Base-by-base conservation (phyloP, 2,329 filamentous ascomycete species). In the Pseudocercospora eumusae region DNA sequence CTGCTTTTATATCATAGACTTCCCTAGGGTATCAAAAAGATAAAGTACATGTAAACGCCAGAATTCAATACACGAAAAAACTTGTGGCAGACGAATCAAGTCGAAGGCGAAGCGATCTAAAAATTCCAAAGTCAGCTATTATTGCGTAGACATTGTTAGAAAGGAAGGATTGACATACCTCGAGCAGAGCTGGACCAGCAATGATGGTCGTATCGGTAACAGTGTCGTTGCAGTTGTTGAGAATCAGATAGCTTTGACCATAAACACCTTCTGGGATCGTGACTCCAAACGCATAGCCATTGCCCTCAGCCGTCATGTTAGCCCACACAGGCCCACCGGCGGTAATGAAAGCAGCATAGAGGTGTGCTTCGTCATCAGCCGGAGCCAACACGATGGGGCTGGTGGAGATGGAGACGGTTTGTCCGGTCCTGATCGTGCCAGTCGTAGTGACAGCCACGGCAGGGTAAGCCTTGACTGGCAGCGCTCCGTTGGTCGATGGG, bases 381-480 rank as follows among this genome's bases (percentile, higher is more conserved):
- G 61, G 40, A 44, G 63, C 58, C 23, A 70, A 60, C 11, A 60
- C 60, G 23, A 52, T 63, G 6, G 56, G 59, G 3, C 18, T 54
- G 21, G 66, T 66, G 42, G 65, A 56, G 18, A 70, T 45, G 23
- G 31, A 33, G 3, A 70, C 50, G 1, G 40, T 52, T 18, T 40
- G 20, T 18, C 68, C 68, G 3, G 60, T 57, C 6, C 57, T 59
- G 18, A 68, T 60, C 4, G 50, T 54, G 23, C 67, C 66, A 8
- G 64, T 62, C 25, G 61, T 56, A 21, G 60, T 21, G 44, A 47
- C 18, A 47, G 44, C 18, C 44, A 47, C 18, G 44, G 56, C 3
- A 68, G 58, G 31, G 61, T 64, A 10, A 71, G 56, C 82, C 75
- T 81, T 85, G 71, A 90, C 82, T 1, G 86, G 85, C 1, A 89